Base-by-base conservation (phyloP, 176 grass and related monocot species). In the Ampelocalamus luodianensis region DNA sequence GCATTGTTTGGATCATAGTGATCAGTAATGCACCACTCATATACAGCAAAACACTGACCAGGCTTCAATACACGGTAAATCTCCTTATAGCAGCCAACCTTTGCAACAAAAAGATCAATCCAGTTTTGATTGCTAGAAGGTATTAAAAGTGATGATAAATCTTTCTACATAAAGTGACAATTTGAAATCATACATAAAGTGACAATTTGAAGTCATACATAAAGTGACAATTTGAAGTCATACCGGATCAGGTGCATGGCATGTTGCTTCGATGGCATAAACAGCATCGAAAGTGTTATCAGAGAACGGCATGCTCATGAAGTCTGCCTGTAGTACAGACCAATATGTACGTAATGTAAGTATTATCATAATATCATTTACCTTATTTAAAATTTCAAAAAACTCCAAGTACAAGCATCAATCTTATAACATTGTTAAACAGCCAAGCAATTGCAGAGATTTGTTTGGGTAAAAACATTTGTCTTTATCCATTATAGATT, bases 1-100 rank as follows among this genome's bases (percentile, higher is more conserved):
- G 93, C 86, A 85, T 98, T 98, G 42, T 76, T 87, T 7, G 91
- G 70, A 80, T 98, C 90, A 71, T 88, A 98, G 17, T 98, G 93
- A 61, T 91, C 91, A 27, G 96, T 98, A 71, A 98, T 85, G 88
- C 96, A 98, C 91, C 96, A 98, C 51, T 98, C 96, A 74, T 94
- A 94, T 15, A 91, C 91, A 18, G 96, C 96, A 89, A 95, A 98
- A 86, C 86, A 95, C 55, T 96, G 96, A 20, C 96, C 96, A 81
- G 93, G 93, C 73, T 98, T 98, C 84, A 98, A 74, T 68, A 95
- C 96, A 86, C 93, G 90, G 68, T 89, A 87, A 68, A 98, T 92
- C 83, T 98, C 93, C 89, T 95, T 95, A 79, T 98, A 98, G 77
- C 96, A 98, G 11, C 89, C 91, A 86, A 98, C 89, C 96, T 98